Base-by-base conservation (phyloP, 73 alveolate genomes). In the Paramecium biaurelia region DNA sequence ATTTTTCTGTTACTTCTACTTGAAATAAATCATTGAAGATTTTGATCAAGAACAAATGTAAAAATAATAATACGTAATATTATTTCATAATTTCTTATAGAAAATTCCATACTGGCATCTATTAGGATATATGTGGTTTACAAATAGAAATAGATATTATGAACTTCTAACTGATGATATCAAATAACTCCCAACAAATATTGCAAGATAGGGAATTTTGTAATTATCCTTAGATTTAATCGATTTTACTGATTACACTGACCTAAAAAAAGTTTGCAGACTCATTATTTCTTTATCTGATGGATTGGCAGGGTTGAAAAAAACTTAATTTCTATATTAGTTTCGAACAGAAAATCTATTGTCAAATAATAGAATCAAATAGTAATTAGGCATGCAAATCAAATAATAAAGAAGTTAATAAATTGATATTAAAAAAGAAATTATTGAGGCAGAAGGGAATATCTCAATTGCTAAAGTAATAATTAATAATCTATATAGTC, bases 51-150 rank as follows among this genome's bases (percentile, higher is more conserved):
- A 74, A 74, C 18, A 74, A 74, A 35, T 35, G 87, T 9, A 74
- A 38, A 74, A 74, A 74, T 30, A 30, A 32, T 74, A 74, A 74
- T 74, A 74, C 10, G 87, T 74, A 74, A 28, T 30, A 32, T 35
- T 74, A 15, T 0, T 5, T 21, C 4, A 15, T 53, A n/a, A 53
- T 20, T n/a, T 14, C 7, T 53, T 2, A 30, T 74, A 74, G 87
- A 74, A 74, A 74, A 74, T 21, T 30, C 87, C 87, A 28, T 74
- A 32, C 58, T 74, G 87, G 87, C 87, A 74, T 43, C 58, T 74
- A 4, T 8, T 74, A 35, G 87, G 87, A 74, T 74, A 74, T 20
- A 35, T 74, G 47, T 74, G 87, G 87, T 74, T 74, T 35, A 38
- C 87, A 32, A 74, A 74, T 18, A 74, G 87, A 74, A 14, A 32